Evolutionary conservation across 1,284 basidiomycete genomes (phyloP).

Genomic region (Mycosarcoma mackinlayi): DNA sequence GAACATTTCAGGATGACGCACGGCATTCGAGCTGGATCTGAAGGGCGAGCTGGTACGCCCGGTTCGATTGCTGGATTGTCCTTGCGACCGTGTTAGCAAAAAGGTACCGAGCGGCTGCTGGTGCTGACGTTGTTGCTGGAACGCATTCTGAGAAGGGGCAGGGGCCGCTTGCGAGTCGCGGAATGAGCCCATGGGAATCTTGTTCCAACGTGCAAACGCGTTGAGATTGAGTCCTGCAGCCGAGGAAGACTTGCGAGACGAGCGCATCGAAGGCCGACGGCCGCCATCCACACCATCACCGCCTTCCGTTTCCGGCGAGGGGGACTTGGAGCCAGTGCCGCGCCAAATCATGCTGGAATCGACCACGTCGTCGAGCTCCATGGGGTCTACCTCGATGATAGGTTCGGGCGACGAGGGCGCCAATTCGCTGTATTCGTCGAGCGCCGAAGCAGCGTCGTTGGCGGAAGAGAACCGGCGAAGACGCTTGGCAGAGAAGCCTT

Average conservation of each 20-base stretch:
- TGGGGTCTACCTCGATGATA: slow-evolving; percentile 41
- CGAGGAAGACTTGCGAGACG: slow-evolving; percentile 23
- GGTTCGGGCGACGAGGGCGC: slow-evolving; percentile 56
- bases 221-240: slow-evolving; percentile 54
- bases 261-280: slow-evolving; percentile 24
- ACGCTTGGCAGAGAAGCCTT: slow-evolving; percentile 51
- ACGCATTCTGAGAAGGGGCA: slow-evolving; percentile 26
- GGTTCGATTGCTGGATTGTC: slow-evolving; percentile 21
- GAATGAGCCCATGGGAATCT: slow-evolving; percentile 66
- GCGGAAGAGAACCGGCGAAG: slow-evolving; percentile 51
- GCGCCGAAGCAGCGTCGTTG: slow-evolving; percentile 40
- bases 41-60: slow-evolving; percentile 55
- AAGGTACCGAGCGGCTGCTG: slow-evolving; percentile 52
- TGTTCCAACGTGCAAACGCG: slow-evolving; percentile 64
- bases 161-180: slow-evolving; percentile 55
- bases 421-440: slow-evolving; percentile 52
- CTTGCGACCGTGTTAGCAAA: slow-evolving; percentile 54
- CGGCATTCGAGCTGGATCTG: slow-evolving; percentile 45
- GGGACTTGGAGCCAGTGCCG: slow-evolving; percentile 45
- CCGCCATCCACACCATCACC: slow-evolving; percentile 17
- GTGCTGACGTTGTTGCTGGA: slow-evolving; percentile 29
- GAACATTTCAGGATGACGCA: slow-evolving; percentile 42
- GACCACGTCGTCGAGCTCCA: slow-evolving; percentile 66
- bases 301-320: slow-evolving; percentile 35
- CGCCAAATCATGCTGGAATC: slow-evolving; percentile 61